Base-by-base conservation (phyloP, 805 yeast genomes). In the Yarrowia divulgata region DNA sequence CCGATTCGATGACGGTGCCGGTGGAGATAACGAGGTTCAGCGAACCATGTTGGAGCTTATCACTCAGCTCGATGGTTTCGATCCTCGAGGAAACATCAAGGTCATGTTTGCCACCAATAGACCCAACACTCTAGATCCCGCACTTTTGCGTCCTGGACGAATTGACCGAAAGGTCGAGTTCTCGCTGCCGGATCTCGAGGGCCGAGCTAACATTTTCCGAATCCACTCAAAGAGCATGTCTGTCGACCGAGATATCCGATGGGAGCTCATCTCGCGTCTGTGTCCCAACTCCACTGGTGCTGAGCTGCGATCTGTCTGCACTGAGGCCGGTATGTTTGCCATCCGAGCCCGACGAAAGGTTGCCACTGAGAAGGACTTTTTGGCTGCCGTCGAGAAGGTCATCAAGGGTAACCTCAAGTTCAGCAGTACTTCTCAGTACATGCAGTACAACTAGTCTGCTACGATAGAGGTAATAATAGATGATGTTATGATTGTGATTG, bases 261-360 rank as follows among this genome's bases (percentile, higher is more conserved):
- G 99, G 99, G 99, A 95, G 81, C 85, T 95, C 76, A 95, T 95
- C 76, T 93, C 98, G 23, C 87, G 99, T 78, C 84, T 95, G 77
- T 95, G 99, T 82, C 99, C 99, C 71, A 95, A 96, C 79, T 90
- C 97, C 19, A 95, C 99, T 0, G 99, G 99, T 80, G 99, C 99
- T 3, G 99, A 95, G 82, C 84, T 95, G 75, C 89, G 99, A 78
- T 94, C 98, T 8, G 99, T 95, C 18, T 95, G 99, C 80, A 95
- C 99, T 1, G 99, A 95, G 80, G 99, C 99, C 3, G 99, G 99
- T 75, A 95, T 95, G 99, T 95, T 93, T 84, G 99, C 99, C 55
- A 95, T 95, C 69, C 88, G 99, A 76, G 97, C 98, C 19, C 88
- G 99, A 81, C 87, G 99, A 82, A 95, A 95, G 83, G 97, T 95